phyloP scores from a whole-genome alignment of 2,329 filamentous ascomycete species.

The Simplicillium aogashimaense region DNA sequence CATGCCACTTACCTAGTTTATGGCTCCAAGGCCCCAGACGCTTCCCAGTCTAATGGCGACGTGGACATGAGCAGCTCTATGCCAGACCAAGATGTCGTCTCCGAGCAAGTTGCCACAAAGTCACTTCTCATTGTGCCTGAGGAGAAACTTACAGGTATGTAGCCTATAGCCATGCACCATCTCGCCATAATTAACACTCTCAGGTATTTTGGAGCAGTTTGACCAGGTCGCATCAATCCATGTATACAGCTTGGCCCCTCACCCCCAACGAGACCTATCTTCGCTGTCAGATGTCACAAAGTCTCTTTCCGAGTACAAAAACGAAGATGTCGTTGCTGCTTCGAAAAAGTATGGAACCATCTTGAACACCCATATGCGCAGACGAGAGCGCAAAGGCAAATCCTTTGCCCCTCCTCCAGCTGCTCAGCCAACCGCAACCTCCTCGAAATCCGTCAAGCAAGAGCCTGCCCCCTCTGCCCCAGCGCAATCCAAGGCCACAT shows the following conservation, averaged over 20 bases:
- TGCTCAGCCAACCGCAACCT: slow-evolving; percentile 13
- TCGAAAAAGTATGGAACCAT: slow-evolving; percentile 64
- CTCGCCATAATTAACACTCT: slow-evolving; percentile 7
- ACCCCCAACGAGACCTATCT: slow-evolving; percentile 59
- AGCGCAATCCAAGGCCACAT: slow-evolving; percentile 8
- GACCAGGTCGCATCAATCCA: slow-evolving; percentile 70
- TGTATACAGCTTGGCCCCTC: slow-evolving; percentile 73
- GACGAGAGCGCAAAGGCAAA: slow-evolving; percentile 30
- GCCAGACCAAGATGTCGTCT: slow-evolving; percentile 33
- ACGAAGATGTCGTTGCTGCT: slow-evolving; percentile 48
- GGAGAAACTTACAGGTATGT: slow-evolving; percentile 58
- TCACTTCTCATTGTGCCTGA: slow-evolving; percentile 62
- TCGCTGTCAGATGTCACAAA: slow-evolving; percentile 60
- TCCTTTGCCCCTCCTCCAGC: slow-evolving; percentile 10
- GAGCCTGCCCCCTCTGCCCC: slow-evolving; percentile 14
- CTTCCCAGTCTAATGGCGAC: slow-evolving; percentile 43
- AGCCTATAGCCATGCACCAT: no score
- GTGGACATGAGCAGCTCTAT: slow-evolving; percentile 62
- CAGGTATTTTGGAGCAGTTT: slow-evolving; percentile 49
- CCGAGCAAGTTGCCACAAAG: slow-evolving; percentile 41
- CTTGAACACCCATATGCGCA: slow-evolving; percentile 56
- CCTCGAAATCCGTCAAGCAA: slow-evolving; percentile 13
- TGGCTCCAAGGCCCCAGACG: slow-evolving; percentile 46
- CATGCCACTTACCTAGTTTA: slow-evolving; percentile 88
- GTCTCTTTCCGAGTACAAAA: slow-evolving; percentile 46